phyloP scores from a whole-genome alignment of 768 basidiomycete genomes.

The Cystofilobasidium macerans region DNA sequence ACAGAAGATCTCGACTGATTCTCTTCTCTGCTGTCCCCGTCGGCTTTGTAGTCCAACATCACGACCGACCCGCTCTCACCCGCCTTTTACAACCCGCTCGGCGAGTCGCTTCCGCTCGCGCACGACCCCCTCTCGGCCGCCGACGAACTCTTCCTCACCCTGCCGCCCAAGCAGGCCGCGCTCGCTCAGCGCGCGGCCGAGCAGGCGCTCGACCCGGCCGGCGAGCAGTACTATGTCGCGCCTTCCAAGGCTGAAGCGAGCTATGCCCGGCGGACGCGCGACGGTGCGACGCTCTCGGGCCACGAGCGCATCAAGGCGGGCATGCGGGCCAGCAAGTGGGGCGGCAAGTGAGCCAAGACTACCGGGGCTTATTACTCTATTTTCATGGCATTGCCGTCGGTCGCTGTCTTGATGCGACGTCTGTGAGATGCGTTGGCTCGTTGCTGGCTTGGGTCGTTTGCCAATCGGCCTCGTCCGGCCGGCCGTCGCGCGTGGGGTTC shows the following conservation, averaged over 20 bases:
- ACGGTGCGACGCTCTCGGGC: background rate
- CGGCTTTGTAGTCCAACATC: background rate
- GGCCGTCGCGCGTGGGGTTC: no score
- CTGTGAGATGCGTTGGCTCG: no score
- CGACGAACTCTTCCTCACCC: background rate
- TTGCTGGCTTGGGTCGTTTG: no score
- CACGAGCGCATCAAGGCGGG: constrained; percentile 6
- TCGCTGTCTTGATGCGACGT: no score
- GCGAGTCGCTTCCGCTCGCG: background rate
- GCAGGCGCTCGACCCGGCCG: background rate
- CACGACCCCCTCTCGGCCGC: background rate
- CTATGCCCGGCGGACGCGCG: background rate
- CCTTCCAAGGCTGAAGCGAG: background rate
- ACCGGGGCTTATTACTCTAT: no score
- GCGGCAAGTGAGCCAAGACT: background rate
- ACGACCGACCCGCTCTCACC: background rate
- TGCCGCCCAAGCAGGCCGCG: background rate
- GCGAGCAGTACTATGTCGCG: background rate
- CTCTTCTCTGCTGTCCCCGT: background rate
- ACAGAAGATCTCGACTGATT: no score
- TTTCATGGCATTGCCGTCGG: no score
- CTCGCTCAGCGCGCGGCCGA: background rate
- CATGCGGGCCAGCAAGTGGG: constrained; percentile 12
- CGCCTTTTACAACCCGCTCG: background rate
- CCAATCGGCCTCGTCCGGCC: no score